Evolutionary conservation across 345 rosid genomes (phyloP), one percentile per base, ranked within the genome.

Genomic region (Litchi chinensis): DNA sequence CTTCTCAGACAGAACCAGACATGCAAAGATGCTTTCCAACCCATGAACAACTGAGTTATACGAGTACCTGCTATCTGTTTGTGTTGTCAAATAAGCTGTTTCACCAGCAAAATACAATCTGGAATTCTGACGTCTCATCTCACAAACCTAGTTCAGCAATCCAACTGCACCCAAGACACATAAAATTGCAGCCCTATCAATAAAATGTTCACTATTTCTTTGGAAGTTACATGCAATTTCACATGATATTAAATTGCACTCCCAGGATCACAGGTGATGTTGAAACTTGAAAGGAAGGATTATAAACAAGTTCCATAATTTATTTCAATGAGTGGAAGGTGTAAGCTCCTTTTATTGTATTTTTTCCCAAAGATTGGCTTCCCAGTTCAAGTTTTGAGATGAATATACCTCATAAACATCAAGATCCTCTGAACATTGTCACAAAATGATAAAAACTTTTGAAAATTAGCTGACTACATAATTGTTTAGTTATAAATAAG

Each of bases 141-240:
- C 59, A 44, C 40, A 18, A 52, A 74, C 15, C 22, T 41, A 24
- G 77, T 44, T 60, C 76, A 59, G 22, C 56, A 74, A 74, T 41
- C 19, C 65, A 59, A 74, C 76, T 74, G 68, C 68, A 74, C 8
- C 37, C 13, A 74, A 68, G 19, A 18, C 68, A 60, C 13, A 74
- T 16, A 54, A 48, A 74, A 37, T 8, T 60, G 16, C 68, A 40
- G 68, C 39, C 48, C 39, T 60, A 62, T 60, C 68, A 74, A 74
- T 41, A 41, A 22, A 60, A 59, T 46, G 64, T 60, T 40, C 13
- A 22, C 9, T 12, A 24, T 40, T 13, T 43, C 70, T 48, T 65
- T 7, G 3, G 28, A 8, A 32, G 18, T 18, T 2, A 43, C 8
- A 74, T 16, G 44, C 44, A 24, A 56, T 19, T 41, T 24, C 57